A percentile compares a stretch with the other conserved stretches of the same genome.
Evolutionary conservation across 1,139 yeast genomes (phyloP).

Genomic region (Taphrina pruni): DNA sequence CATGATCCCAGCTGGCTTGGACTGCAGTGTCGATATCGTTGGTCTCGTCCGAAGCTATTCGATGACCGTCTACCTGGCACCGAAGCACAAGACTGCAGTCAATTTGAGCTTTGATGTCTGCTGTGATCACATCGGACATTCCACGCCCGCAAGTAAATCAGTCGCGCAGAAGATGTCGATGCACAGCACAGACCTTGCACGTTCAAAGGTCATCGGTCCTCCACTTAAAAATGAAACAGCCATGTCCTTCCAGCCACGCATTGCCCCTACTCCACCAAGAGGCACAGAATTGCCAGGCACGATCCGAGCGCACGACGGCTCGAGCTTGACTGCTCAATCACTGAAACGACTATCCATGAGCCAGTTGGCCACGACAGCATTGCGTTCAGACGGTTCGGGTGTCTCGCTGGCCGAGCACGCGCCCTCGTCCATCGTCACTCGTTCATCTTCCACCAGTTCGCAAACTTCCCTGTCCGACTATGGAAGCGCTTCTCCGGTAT

Average conservation of each 20-base stretch:
- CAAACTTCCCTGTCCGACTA: neutral
- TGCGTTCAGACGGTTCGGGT: neutral
- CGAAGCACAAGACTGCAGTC: slow-evolving; percentile 7
- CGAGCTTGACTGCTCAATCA: neutral
- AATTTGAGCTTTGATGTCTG: neutral
- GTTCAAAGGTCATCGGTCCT: neutral
- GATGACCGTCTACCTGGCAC: neutral
- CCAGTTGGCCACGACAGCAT: slow-evolving; percentile 7
- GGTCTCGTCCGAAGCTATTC: slow-evolving; percentile 12
- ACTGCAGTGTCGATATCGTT: neutral
- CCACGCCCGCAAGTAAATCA: neutral
- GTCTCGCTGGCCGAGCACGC: neutral
- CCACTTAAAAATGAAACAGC: neutral
- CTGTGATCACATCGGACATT: neutral
- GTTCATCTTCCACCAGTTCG: slow-evolving; percentile 1
- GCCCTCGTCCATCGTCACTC: neutral
- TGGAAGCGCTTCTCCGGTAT: neutral
- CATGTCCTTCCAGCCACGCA: neutral
- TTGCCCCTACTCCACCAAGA: slow-evolving; percentile 2
- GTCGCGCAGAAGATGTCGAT: neutral
- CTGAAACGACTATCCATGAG: slow-evolving; percentile 1
- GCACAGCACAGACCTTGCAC: neutral
- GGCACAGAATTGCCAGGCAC: neutral
- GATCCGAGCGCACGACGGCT: neutral
- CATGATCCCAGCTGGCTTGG: slow-evolving; percentile 2